A percentile compares a stretch with the other conserved stretches of the same genome.
Evolutionary conservation across 495 filamentous ascomycete species (phyloP).

Genomic region (Aspergillus funiculosus): DNA sequence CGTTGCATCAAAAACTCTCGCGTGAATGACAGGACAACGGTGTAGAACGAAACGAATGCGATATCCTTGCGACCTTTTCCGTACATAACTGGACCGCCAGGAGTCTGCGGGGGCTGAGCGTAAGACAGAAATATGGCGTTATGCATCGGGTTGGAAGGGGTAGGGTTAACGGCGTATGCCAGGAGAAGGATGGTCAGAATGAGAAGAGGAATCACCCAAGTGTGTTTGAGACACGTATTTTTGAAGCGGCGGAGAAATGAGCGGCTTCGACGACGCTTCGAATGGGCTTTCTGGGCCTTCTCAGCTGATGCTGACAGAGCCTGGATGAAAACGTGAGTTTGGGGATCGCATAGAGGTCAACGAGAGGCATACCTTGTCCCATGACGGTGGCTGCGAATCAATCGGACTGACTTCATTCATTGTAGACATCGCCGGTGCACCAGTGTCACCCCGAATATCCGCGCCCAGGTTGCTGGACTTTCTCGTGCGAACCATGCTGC

Average conservation of each 20-base stretch:
- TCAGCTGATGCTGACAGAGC: slow-evolving; percentile 23
- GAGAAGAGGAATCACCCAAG: slow-evolving; percentile 74
- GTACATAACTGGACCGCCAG: slow-evolving; percentile 62
- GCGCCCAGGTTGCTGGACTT: slow-evolving; percentile 46
- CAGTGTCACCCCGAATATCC: slow-evolving; percentile 49
- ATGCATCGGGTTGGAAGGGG: slow-evolving; percentile 73
- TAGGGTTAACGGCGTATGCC: slow-evolving; percentile 74
- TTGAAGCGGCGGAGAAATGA: slow-evolving; percentile 61
- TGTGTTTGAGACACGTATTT: slow-evolving; percentile 62
- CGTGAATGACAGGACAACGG: slow-evolving; percentile 80
- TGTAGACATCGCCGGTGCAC: slow-evolving; percentile 48
- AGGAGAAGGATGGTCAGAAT: slow-evolving; percentile 58
- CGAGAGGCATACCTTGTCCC: slow-evolving; percentile 40
- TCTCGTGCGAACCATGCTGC: slow-evolving; percentile 41
- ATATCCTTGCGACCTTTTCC: slow-evolving; percentile 85
- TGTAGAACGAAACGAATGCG: slow-evolving; percentile 86
- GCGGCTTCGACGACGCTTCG: slow-evolving; percentile 50
- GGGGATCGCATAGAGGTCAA: too few relatives aligned
- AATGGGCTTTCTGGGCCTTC: slow-evolving; percentile 35
- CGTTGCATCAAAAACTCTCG: slow-evolving; percentile 97
- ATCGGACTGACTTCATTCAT: slow-evolving; percentile 45
- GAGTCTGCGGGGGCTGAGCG: slow-evolving; percentile 53
- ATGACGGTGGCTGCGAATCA: slow-evolving; percentile 34
- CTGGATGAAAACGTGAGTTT: slow-evolving; percentile 16
- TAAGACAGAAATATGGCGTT: slow-evolving; percentile 93